Base-by-base conservation (phyloP, 495 filamentous ascomycete species). In the Trichoderma erinaceum region DNA sequence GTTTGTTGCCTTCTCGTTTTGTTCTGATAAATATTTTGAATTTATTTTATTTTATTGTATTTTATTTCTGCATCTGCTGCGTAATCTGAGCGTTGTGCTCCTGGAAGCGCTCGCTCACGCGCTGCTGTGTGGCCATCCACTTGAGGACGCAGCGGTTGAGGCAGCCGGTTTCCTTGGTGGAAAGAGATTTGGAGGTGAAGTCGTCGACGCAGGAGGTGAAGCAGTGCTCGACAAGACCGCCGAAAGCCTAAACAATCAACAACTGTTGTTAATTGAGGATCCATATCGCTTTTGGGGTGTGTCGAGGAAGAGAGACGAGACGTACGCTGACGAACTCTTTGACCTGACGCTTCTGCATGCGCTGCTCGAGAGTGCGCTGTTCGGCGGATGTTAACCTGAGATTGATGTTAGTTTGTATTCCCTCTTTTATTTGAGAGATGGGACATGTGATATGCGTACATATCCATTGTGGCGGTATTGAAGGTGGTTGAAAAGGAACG, bases 181-280 rank as follows among this genome's bases (percentile, higher is more conserved):
- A 87, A 41, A 99, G 86, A 8, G 92, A 91, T 82, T 97, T 97
- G 83, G 91, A 95, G 75, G 92, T 96, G 86, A 99, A 99, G 83
- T 97, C 94, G 78, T 92, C 94, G 78, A 98, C 87, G 81, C 95
- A 99, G 81, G 95, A 88, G 75, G 92, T 89, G 84, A 99, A 99
- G 85, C 95, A 99, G 76, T 89, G 83, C 73, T 96, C 90, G 69
- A 98, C 93, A 69, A 99, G 89, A 80, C 90, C 92, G 76, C 92
- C 94, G 83, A 97, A 98, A 88, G 97, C 92, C 95, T 99, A 73
- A 27, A 23, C 29, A 29, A 21, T 16, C 5, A 13, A 25, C 0
- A 2, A 12, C 1, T 29, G 8, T 23, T 13, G 64, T 43, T 65
- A 23, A 23, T 66, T 15, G 11, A 13, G 43, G 6, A 29, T 29